Conservation (phyloP, 331 rosid species). For the Quercus phellos region DNA sequence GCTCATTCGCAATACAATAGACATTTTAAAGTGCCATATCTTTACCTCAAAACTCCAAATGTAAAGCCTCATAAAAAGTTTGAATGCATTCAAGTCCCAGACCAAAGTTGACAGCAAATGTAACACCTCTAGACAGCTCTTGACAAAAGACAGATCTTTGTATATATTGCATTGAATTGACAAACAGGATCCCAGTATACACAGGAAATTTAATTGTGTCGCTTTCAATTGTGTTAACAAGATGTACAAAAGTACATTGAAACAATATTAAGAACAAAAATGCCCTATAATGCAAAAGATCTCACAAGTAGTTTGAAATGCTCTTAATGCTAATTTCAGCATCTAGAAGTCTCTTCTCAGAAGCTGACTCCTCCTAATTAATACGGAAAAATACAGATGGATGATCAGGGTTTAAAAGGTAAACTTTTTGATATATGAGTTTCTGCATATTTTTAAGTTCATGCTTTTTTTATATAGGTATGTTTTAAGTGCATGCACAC, state of each 20-base stretch:
- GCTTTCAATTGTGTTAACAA: background rate
- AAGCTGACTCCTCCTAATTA: background rate
- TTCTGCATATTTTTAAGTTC: background rate
- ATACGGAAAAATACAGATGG: background rate
- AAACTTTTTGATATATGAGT: background rate
- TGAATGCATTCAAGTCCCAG: background rate
- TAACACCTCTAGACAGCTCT: background rate
- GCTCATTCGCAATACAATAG: background rate
- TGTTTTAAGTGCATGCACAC: background rate
- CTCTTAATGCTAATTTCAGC: background rate
- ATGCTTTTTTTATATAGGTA: background rate
- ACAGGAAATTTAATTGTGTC: background rate
- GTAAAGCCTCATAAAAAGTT: background rate
- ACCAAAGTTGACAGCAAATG: background rate
- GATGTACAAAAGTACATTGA: background rate
- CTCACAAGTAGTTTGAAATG: background rate
- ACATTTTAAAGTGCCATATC: background rate
- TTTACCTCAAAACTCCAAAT: background rate
- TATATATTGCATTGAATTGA: background rate
- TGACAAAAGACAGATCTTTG: background rate
- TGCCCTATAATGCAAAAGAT: background rate
- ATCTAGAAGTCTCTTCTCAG: background rate
- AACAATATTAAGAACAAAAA: background rate
- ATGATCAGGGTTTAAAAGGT: background rate
- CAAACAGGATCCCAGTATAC: background rate